These are phyloP conservation scores for Physcomitrellopsis africana DNA, from an alignment of 225 moss, liverwort and hornwort species.

Conservation along the genomic window DNA sequence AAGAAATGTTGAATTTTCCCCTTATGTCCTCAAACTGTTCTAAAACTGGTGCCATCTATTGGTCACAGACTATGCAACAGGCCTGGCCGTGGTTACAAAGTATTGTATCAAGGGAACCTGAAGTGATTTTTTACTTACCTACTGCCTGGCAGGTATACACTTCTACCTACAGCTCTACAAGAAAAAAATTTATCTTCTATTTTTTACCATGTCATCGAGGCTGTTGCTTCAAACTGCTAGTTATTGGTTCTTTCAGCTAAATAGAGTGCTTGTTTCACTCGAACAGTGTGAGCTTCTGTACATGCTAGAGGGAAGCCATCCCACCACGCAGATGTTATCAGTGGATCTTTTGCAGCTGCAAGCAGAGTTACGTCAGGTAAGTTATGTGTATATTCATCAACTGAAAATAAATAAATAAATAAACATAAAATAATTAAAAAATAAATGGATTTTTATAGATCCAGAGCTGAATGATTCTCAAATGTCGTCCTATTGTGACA, in stretches of 20 bases:
- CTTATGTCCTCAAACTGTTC: not conserved
- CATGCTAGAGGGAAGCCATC: conserved; percentile 80
- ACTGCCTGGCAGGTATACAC: conserved; percentile 85
- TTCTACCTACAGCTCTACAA: conserved; percentile 16
- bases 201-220: conserved; percentile 21
- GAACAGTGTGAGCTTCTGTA: conserved; percentile 90
- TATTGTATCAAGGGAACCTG: conserved; percentile 78
- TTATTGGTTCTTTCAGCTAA: conserved; percentile 24
- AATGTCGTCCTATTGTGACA: conserved; percentile 18
- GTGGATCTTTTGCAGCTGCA: conserved; percentile 72
- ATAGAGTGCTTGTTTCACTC: conserved; percentile 29
- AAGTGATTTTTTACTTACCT: conserved; percentile 82
- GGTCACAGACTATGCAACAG: conserved; percentile 82
- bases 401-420: too few species aligned
- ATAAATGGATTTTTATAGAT: conserved; percentile 1
- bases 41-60: conserved; percentile 22
- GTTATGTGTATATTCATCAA: conserved; percentile 6
- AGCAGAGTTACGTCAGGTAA: conserved; percentile 68
- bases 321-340: conserved; percentile 57
- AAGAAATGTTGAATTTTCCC: not conserved
- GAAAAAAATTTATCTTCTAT: not conserved
- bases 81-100: conserved; percentile 93
- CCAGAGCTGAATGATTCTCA: not conserved
- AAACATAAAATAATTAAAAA: not conserved
- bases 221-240: not conserved